Conservation (phyloP, 192 early-diverging fungal species). For the Phycomyces blakesleeanus region DNA sequence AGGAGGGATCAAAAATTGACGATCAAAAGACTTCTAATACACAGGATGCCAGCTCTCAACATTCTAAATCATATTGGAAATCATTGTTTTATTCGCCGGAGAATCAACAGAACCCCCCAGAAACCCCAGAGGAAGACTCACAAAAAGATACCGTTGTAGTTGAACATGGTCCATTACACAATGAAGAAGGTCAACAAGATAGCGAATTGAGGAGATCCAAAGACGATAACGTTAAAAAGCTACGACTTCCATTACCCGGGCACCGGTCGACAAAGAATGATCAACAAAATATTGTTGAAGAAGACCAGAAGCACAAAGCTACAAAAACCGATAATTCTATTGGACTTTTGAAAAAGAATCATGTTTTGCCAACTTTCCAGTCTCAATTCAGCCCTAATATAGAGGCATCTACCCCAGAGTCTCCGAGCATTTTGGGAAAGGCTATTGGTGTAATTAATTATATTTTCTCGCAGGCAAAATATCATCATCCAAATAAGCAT, state of each 20-base stretch:
- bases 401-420: not conserved
- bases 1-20: no score
- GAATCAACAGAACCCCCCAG: no score
- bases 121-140: not conserved
- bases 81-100: no score
- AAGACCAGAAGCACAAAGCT: no score
- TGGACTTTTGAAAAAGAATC: not conserved
- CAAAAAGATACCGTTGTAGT: not conserved
- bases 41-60: no score
- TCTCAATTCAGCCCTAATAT: not conserved
- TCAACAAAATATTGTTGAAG: not conserved
- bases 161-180: not conserved
- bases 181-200: not conserved
- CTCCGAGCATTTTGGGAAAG: not conserved
- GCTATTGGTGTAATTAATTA: slow-evolving; percentile 6
- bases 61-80: no score
- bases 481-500: slow-evolving; percentile 1
- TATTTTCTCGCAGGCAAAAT: slow-evolving; percentile 6
- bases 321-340: not conserved
- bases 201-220: not conserved
- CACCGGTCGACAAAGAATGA: not conserved
- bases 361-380: not conserved
- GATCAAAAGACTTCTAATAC: no score
- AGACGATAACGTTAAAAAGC: not conserved
- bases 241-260: not conserved